These are phyloP conservation scores for Populus deltoides DNA, from an alignment of 345 rosid genomes.

Conservation along the genomic window DNA sequence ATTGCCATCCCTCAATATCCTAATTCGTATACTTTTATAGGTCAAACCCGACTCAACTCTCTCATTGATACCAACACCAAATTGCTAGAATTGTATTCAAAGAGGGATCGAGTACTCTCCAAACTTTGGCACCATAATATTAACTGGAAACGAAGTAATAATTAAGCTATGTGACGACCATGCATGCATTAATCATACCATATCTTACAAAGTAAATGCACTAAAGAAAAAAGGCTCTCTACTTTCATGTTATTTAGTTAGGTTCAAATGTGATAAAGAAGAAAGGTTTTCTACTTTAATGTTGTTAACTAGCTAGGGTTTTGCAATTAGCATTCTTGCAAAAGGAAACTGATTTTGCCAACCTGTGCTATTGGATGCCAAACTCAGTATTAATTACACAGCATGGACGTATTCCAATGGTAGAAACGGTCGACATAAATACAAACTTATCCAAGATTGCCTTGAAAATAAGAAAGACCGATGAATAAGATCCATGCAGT, in stretches of 20 bases:
- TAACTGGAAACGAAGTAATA: background rate
- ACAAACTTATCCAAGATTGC: constrained; percentile 16
- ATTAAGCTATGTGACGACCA: background rate
- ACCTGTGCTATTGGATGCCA: background rate
- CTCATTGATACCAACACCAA: background rate
- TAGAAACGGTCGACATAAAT: constrained; percentile 7
- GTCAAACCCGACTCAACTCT: background rate
- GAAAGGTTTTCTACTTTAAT: background rate
- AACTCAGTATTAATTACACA: background rate
- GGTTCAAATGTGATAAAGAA: background rate
- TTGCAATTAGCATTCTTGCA: background rate
- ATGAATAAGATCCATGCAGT: constrained; percentile 13
- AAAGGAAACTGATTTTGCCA: background rate
- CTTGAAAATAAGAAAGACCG: background rate
- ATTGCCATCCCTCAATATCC: background rate
- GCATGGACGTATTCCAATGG: background rate
- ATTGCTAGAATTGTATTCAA: background rate
- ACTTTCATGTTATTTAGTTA: too few relatives aligned
- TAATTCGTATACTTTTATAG: background rate
- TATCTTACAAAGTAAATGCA: background rate
- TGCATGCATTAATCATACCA: background rate
- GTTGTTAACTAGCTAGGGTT: background rate
- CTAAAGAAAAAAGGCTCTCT: too few relatives aligned
- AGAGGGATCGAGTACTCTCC: background rate
- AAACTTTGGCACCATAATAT: background rate